A percentile compares a stretch with the other conserved stretches of the same genome.
Conservation (phyloP, 352 stramenopile species). For the Phytopythium aichiense region DNA sequence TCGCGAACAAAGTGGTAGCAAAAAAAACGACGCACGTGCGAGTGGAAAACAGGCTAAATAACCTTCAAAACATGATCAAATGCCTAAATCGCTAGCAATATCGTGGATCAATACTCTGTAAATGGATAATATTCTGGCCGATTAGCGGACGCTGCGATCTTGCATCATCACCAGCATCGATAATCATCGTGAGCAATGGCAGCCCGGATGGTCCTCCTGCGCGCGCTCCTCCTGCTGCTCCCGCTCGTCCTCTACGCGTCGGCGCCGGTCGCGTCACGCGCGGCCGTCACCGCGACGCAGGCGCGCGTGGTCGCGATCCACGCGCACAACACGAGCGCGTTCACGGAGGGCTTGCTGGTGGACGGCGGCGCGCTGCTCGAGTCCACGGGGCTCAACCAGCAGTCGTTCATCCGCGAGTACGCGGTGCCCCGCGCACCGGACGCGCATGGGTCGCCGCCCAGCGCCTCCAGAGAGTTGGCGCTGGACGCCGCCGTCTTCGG, state of each 20-base stretch:
- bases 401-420: slow-evolving; percentile 76
- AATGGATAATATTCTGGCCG: neutral
- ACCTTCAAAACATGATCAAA: neutral
- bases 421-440: slow-evolving; percentile 13
- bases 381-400: slow-evolving; percentile 59
- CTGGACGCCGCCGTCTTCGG: slow-evolving; percentile 67
- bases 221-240: neutral
- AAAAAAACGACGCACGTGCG: slow-evolving; percentile 2
- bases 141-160: neutral
- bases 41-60: neutral
- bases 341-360: slow-evolving; percentile 76
- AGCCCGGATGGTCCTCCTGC: neutral
- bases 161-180: neutral
- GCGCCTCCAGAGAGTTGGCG: slow-evolving; percentile 39
- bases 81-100: too few relatives aligned
- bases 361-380: slow-evolving; percentile 59
- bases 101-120: neutral
- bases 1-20: neutral
- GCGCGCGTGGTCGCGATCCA: slow-evolving; percentile 59
- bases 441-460: slow-evolving; percentile 9
- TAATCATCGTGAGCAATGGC: neutral
- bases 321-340: slow-evolving; percentile 58
- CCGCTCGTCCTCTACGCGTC: slow-evolving; percentile 1
- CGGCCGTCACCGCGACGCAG: slow-evolving; percentile 18
- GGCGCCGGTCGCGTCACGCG: neutral